Base-by-base conservation (phyloP, 2,329 filamentous ascomycete species). In the Aspergillus sp. region DNA sequence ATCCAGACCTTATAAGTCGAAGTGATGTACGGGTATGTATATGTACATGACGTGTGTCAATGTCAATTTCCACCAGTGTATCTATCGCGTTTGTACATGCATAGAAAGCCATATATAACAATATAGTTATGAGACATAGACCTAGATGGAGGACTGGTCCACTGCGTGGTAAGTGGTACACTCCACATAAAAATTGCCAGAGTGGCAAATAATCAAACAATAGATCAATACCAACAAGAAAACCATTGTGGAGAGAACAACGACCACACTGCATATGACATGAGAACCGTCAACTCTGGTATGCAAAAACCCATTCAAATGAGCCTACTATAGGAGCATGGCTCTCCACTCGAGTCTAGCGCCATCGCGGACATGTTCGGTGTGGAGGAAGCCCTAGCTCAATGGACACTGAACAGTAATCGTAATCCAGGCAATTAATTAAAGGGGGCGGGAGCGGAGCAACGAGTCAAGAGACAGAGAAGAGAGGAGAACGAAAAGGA, bases 291-390 rank as follows among this genome's bases (percentile, higher is more conserved):
- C 42, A n/a, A 22, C 7, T 36, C 39, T 56, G 12, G 36, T 42
- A 42, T 42, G 12, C 5, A 12, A 47, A 14, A 24, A 9, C 20
- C 9, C 20, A 47, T 47, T 3, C 11, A 47, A 20, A 3, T 4
- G 11, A 47, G 20, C 18, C 18, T 47, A 7, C 18, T 20, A 7
- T 22, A 42, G 36, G 20, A 47, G 20, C 45, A 47, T 39, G 36
- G 12, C 14, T 49, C 51, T 45, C 58, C 58, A 54, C 39, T 42
- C 32, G 26, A 47, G 53, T 42, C 32, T 46, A 47, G 53, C 16
- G 50, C 52, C 45, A 52, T 49, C 39, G 31, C 57, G 57, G 55
- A 24, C 18, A 47, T 60, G 39, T 53, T 60, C 61, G 58, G 61
- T n/a, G 52, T n/a, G 18, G 36, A 14, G 14, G 4, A 16, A 36